These are phyloP conservation scores for Capsella bursapastoris DNA, from an alignment of 345 rosid genomes.

Conservation along the genomic window DNA sequence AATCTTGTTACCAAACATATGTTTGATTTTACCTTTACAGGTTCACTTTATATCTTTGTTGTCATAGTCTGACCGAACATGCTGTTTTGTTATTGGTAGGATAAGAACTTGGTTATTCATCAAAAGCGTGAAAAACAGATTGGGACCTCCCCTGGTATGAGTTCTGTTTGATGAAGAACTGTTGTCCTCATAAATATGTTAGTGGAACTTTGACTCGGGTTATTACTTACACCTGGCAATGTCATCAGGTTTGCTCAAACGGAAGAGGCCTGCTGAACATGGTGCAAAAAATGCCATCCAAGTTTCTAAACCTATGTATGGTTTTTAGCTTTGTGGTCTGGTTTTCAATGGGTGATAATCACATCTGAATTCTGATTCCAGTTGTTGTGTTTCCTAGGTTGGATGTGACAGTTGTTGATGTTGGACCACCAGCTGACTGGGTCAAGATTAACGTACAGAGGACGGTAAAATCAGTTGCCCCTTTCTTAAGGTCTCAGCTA, in stretches of 20 bases:
- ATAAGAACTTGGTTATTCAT: slow-evolving; percentile 57
- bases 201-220: slow-evolving; percentile 27
- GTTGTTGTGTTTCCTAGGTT: slow-evolving; percentile 45
- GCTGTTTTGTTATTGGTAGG: slow-evolving; percentile 51
- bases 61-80: slow-evolving; percentile 29
- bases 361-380: slow-evolving; percentile 18
- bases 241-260: slow-evolving; percentile 71
- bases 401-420: slow-evolving; percentile 67
- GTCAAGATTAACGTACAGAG: slow-evolving; percentile 91
- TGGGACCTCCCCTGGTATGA: slow-evolving; percentile 66
- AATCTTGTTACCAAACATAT: slow-evolving; percentile 30
- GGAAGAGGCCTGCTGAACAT: slow-evolving; percentile 62
- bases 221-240: slow-evolving; percentile 27
- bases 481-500: slow-evolving; percentile 19
- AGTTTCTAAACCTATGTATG: slow-evolving; percentile 69
- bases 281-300: slow-evolving; percentile 53
- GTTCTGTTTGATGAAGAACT: slow-evolving; percentile 25
- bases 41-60: not conserved
- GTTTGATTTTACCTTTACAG: slow-evolving; percentile 28
- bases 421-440: slow-evolving; percentile 95
- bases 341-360: not conserved
- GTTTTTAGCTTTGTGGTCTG: slow-evolving; percentile 1
- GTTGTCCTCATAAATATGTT: too few species aligned
- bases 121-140: slow-evolving; percentile 77
- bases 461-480: slow-evolving; percentile 49